Evolutionary conservation across 129 eudicot species (phyloP).

Genomic region (Arctium minus): DNA sequence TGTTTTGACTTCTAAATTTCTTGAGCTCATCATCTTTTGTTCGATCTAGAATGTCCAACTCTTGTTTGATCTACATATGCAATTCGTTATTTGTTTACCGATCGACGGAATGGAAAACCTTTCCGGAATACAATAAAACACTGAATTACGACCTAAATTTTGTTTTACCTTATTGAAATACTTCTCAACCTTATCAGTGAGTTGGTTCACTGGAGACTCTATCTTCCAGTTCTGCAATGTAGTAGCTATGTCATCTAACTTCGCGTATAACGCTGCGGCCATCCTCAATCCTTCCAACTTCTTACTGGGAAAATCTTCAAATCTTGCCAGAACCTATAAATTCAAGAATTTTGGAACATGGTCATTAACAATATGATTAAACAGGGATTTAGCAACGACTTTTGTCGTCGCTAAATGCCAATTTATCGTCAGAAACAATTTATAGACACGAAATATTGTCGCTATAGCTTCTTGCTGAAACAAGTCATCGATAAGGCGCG

Average conservation of each 20-base stretch:
- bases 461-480: too few relatives aligned
- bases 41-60: slow-evolving; percentile 60
- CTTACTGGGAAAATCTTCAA: slow-evolving; percentile 53
- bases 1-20: slow-evolving; percentile 60
- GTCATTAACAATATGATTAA: too few relatives aligned
- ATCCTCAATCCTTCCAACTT: slow-evolving; percentile 57
- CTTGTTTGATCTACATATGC: slow-evolving; percentile 53
- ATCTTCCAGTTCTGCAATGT: slow-evolving; percentile 50
- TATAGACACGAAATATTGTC: too few relatives aligned
- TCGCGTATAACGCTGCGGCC: slow-evolving; percentile 50
- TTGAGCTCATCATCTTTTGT: slow-evolving; percentile 71
- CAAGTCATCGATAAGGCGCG: too few relatives aligned
- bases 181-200: slow-evolving; percentile 46
- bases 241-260: slow-evolving; percentile 36
- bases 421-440: too few relatives aligned
- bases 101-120: not conserved
- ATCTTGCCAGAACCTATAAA: slow-evolving; percentile 41
- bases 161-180: slow-evolving; percentile 54
- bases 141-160: not conserved
- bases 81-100: slow-evolving; percentile 10
- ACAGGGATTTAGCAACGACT: too few relatives aligned
- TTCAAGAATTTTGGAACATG: not conserved
- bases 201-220: slow-evolving; percentile 42
- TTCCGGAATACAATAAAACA: not conserved
- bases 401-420: too few relatives aligned